Evolutionary conservation across 2,329 filamentous ascomycete species (phyloP), one percentile per base, ranked within the genome.

Genomic region (Aulographum hederae): DNA sequence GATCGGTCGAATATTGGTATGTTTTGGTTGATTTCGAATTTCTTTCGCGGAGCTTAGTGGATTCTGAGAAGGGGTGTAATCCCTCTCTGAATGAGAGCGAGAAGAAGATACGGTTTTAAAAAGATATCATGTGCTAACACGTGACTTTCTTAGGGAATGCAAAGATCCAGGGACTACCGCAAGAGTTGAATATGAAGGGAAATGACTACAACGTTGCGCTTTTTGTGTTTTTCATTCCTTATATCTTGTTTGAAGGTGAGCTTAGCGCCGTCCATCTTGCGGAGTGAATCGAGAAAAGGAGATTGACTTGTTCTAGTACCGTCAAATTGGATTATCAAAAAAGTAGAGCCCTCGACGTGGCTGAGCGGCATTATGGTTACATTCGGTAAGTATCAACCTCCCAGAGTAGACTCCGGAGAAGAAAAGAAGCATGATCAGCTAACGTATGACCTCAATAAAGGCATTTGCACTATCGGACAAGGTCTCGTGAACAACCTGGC

Each of bases 1-100:
- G 59, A 63, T 37, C 50, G 59, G n/a, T 53, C 46, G 13, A 53
- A 55, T 32, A 46, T 53, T 28, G 50, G 45, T 46, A 40, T 21
- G 33, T 34, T 20, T 15, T 6, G 15, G 11, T 28, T n/a, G n/a
- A n/a, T n/a, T 18, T 38, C 36, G 15, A 19, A 34, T 15, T 33
- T 30, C 20, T 5, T 28, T 31, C 11, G 6, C 35, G 34, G 12
- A 30, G 16, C n/a, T n/a, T n/a, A n/a, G n/a, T n/a, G n/a, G n/a
- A n/a, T n/a, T n/a, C n/a, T n/a, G n/a, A n/a, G n/a, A n/a, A n/a
- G n/a, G n/a, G n/a, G n/a, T n/a, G n/a, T n/a, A n/a, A n/a, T n/a
- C n/a, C n/a, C n/a, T n/a, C n/a, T n/a, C 21, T 30, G 25, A 8
- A 12, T 12, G 12, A 25, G 21, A 25, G 10, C 21, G 21, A 10